These are phyloP conservation scores for Caryopteris hybrid DNA, from an alignment of 305 asterid genomes.

Conservation along the genomic window DNA sequence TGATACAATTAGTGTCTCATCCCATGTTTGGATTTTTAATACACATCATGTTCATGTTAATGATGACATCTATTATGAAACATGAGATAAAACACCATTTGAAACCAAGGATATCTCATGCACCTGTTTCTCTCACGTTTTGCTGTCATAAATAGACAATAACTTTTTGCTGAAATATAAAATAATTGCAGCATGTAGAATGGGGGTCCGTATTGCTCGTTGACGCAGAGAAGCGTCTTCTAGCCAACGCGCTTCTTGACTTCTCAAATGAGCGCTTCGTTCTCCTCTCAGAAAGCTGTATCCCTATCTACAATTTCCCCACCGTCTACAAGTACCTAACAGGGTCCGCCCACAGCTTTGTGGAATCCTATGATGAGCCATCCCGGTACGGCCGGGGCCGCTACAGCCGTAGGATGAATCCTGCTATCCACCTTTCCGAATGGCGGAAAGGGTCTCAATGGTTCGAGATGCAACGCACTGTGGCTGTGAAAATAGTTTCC, in stretches of 20 bases:
- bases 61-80: too few species aligned
- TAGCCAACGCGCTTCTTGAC: slow-evolving; percentile 95
- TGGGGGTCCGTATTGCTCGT: slow-evolving; percentile 92
- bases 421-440: slow-evolving; percentile 55
- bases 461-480: slow-evolving; percentile 78
- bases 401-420: slow-evolving; percentile 75
- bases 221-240: slow-evolving; percentile 85
- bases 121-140: not conserved
- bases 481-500: slow-evolving; percentile 64
- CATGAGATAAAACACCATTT: too few species aligned
- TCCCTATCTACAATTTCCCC: slow-evolving; percentile 70
- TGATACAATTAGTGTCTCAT: too few species aligned
- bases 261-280: slow-evolving; percentile 89
- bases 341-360: slow-evolving; percentile 65
- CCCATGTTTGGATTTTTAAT: too few species aligned
- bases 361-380: slow-evolving; percentile 77
- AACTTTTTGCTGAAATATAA: not conserved
- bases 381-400: slow-evolving; percentile 97
- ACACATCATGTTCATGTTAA: too few species aligned
- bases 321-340: slow-evolving; percentile 70
- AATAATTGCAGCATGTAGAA: slow-evolving; percentile 32
- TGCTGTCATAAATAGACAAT: not conserved
- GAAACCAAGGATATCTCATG: too few species aligned
- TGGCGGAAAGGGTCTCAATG: slow-evolving; percentile 99
- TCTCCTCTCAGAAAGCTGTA: slow-evolving; percentile 90